Evolutionary conservation across 768 basidiomycete species (phyloP).

Genomic region (Boletus sensibilis): DNA sequence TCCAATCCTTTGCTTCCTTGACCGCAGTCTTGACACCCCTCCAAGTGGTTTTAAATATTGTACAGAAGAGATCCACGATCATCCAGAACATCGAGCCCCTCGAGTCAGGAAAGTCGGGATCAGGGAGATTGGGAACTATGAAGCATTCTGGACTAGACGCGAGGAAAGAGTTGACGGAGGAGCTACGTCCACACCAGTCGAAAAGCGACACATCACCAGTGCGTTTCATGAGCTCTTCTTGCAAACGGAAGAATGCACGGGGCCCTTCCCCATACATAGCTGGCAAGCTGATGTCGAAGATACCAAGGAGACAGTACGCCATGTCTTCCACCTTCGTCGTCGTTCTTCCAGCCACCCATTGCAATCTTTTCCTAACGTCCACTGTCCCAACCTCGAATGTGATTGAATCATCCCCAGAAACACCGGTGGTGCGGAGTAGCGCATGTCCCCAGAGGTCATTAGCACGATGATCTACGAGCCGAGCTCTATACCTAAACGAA

Average conservation of each 20-base stretch:
- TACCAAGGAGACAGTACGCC: slow-evolving; percentile 31
- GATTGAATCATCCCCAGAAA: slow-evolving; percentile 7
- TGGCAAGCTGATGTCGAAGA: slow-evolving; percentile 30
- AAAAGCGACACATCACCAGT: slow-evolving; percentile 24
- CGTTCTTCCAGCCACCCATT: slow-evolving; percentile 28
- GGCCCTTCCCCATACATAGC: slow-evolving; percentile 28
- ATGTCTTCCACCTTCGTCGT: slow-evolving; percentile 31
- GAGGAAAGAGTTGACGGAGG: slow-evolving; percentile 24
- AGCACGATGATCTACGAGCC: slow-evolving; percentile 19
- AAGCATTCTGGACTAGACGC: slow-evolving; percentile 21
- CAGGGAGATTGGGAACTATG: slow-evolving; percentile 1
- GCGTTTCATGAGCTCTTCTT: slow-evolving; percentile 30
- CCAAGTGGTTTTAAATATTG: slow-evolving; percentile 8
- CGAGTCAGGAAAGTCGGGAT: slow-evolving; percentile 4
- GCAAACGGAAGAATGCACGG: slow-evolving; percentile 29
- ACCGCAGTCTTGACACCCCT: slow-evolving; percentile 7
- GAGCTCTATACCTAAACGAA: slow-evolving; percentile 21
- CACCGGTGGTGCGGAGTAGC: slow-evolving; percentile 14
- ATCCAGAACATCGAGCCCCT: slow-evolving; percentile 9
- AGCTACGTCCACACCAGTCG: slow-evolving; percentile 25
- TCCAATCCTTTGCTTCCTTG: background rate
- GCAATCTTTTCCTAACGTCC: slow-evolving; percentile 20
- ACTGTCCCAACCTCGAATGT: slow-evolving; percentile 15
- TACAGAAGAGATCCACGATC: slow-evolving; percentile 12
- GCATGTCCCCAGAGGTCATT: slow-evolving; percentile 15